Evolutionary conservation across 2,329 filamentous ascomycete species (phyloP), one percentile per base, ranked within the genome.

Genomic region (Aureobasidium sp.): DNA sequence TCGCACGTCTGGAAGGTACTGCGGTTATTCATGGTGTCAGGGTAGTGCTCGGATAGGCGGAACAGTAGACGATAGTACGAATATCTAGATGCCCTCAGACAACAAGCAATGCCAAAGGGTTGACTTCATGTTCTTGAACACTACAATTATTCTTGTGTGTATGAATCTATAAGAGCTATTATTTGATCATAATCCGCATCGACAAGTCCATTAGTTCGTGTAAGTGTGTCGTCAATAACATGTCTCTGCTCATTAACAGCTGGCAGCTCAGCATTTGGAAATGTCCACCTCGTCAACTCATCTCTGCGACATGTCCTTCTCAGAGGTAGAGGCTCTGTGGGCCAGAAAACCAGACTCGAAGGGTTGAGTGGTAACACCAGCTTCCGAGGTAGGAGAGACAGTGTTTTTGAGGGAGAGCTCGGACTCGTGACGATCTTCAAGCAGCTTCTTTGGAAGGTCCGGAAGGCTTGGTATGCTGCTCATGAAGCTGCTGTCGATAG

Each of bases 391-490:
- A 14, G n/a, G 19, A 2, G 54, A 48, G 15, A 1, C 40, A 12
- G n/a, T 40, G 14, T 15, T 42, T 5, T 48, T 29, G n/a, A 39
- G 17, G 8, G 54, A 48, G 2, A 47, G 2, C 7, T 29, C 42
- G 9, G 31, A 47, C 12, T 47, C 19, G n/a, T 27, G 42, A 9
- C 33, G 29, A 27, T 11, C 3, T 14, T 31, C 39, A 5, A 15
- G 29, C 14, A 39, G 14, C 29, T 15, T 58, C n/a, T 48, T 44
- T n/a, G 54, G 40, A 14, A 58, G 54, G 22, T 58, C 42, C 5
- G 42, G 54, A 27, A 58, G 54, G 8, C 54, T 58, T 39, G 54
- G 54, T 19, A 48, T 19, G 15, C 54, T 58, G 54, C 54, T 58
- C 54, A 29, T 3, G 40, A 47, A 15, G 15, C 54, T 58, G 7